Evolutionary conservation across 2,329 filamentous ascomycete genomes (phyloP), one percentile per base, ranked within the genome.

Genomic region (Cladophialophora bantiana): DNA sequence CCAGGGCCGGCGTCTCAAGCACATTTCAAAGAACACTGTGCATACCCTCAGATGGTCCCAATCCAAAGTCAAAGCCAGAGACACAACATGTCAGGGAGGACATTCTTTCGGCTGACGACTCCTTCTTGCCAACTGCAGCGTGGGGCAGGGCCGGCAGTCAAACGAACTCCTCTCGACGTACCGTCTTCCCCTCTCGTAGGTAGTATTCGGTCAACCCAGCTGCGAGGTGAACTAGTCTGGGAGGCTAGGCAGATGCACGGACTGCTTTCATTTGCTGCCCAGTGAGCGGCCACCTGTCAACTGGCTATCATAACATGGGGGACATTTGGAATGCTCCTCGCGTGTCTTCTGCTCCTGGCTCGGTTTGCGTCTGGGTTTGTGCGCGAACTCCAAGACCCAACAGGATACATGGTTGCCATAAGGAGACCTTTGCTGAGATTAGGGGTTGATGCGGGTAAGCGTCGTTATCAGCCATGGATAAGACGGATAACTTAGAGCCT

Each of bases 121-220:
- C 45, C 45, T 12, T 42, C n/a, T 50, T 50, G 7, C 45, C 18
- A 20, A 7, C 7, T 50, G 45, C 10, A 50, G 26, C 45, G 45
- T 7, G 45, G 45, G 45, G 45, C 45, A 10, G 3, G 18, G 13
- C 45, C 45, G 45, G 45, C 45, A 50, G 26, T 50, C 18, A 26
- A 45, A 26, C 26, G 18, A 50, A 26, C 18, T 31, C 45, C 45
- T 26, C 45, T 48, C 9, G 18, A 18, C 20, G 42, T 18, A 7
- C n/a, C 7, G 45, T 26, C 18, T 26, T 50, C 45, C 45, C 45
- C 45, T 50, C 45, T 50, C 45, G 45, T n/a, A n/a, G 40, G 40
- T 42, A 42, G 40, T 42, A 42, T 42, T 42, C 40, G 40, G 40
- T 42, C 13, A 42, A 42, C 13, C 40, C 36, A 18, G 40, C 45